Evolutionary conservation across 345 rosid species (phyloP), one percentile per base, ranked within the genome.

Genomic region (Zanthoxylum bungeanum): DNA sequence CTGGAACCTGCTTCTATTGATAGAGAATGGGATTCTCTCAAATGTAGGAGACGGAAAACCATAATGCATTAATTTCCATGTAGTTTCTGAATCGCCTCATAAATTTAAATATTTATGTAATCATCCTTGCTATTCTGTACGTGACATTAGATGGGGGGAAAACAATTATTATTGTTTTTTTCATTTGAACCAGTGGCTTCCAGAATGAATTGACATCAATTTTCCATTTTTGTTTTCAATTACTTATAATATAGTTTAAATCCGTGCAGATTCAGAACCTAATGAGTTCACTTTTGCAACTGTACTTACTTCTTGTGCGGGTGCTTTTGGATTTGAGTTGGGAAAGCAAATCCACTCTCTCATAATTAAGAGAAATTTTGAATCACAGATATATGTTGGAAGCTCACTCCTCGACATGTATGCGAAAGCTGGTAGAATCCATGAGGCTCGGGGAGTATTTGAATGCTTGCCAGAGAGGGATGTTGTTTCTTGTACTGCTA

Each of bases 371-470:
- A 81, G 78, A 49, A 85, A 57, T 72, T 88, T 78, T 64, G 86
- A 85, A 66, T 75, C 88, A 60, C 86, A 90, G 60, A 82, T 88
- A 47, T 91, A 78, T 70, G 97, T 91, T 3, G 98, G 98, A 39
- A 91, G 97, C 77, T 94, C 98, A 62, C 97, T 94, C 49, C 94
- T 94, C 69, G 97, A 94, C 81, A 88, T 91, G 97, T 94, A 94
- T 76, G 97, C 97, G 16, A 91, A 94, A 85, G 86, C 89, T 64
- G 92, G 97, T 68, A 79, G 84, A 72, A 87, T 91, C 68, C 82
- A 70, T 47, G 97, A 94, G 77, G 97, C 98, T 75, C 85, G 79
- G n/a, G 80, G 71, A 74, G 76, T 91, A 73, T 94, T 91, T 27
- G 85, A 94, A 4, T 77, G 86, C 83, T 62, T 91, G 71, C 89